A percentile compares a stretch with the other conserved stretches of the same genome.
Evolutionary conservation across 768 basidiomycete species (phyloP).

Genomic region (Leucogyrophana mollusca): DNA sequence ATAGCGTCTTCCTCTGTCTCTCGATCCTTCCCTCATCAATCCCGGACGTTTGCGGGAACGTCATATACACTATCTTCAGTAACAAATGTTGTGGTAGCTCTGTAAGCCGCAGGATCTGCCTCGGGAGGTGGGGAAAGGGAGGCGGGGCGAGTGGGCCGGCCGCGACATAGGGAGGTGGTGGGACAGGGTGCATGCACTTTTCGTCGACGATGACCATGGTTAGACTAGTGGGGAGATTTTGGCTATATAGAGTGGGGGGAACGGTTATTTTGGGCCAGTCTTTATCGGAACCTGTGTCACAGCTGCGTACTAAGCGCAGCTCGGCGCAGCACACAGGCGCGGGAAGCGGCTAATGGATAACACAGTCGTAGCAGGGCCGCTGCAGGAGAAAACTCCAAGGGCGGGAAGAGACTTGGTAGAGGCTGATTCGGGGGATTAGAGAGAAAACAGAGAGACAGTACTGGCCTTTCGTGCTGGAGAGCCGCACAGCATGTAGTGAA

Average conservation of each 20-base stretch:
- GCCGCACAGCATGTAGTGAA: too few relatives aligned
- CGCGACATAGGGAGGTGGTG: slow-evolving; percentile 37
- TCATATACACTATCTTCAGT: slow-evolving; percentile 64
- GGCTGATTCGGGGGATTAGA: too few relatives aligned
- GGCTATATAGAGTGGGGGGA: not conserved
- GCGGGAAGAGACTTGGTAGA: too few relatives aligned
- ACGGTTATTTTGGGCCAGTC: slow-evolving; percentile 1
- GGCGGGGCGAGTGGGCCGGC: slow-evolving; percentile 26
- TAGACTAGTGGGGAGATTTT: slow-evolving; percentile 3
- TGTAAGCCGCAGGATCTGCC: slow-evolving; percentile 18
- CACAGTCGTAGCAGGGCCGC: too few relatives aligned
- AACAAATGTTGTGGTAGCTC: slow-evolving; percentile 62
- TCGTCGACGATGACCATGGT: slow-evolving; percentile 52
- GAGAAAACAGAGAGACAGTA: too few relatives aligned
- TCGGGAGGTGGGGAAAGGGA: slow-evolving; percentile 28
- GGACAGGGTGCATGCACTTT: slow-evolving; percentile 33
- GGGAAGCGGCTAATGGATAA: not conserved
- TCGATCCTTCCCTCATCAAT: slow-evolving; percentile 40
- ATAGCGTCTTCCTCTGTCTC: slow-evolving; percentile 62
- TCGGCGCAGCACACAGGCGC: not conserved
- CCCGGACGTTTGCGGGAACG: slow-evolving; percentile 53
- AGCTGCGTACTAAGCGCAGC: not conserved
- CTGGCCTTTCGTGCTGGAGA: too few relatives aligned
- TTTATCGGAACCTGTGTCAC: not conserved
- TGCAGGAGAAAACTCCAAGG: too few relatives aligned